These are phyloP conservation scores for Hymenoscyphus fructigenus DNA, from an alignment of 2,329 filamentous ascomycete genomes.

Conservation along the genomic window DNA sequence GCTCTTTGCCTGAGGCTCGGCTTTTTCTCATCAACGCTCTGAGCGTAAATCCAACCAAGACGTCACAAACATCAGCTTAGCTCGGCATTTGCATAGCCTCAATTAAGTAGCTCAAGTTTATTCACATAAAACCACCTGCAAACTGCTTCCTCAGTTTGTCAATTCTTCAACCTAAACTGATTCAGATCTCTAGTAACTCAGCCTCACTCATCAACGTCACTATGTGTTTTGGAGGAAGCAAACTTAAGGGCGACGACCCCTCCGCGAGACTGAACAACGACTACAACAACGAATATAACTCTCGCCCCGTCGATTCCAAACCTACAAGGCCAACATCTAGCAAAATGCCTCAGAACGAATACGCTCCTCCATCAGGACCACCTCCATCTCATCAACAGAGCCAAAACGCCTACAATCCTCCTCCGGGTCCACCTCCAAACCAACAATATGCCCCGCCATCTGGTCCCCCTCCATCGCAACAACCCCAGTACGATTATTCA, in stretches of 20 bases:
- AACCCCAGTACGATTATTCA: conserved; percentile 10
- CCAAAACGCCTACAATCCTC: conserved; percentile 18
- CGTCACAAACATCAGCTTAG: background rate
- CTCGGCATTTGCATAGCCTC: conserved; percentile 2
- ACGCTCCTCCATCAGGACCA: conserved; percentile 40
- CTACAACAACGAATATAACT: conserved; percentile 13
- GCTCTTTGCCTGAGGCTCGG: background rate
- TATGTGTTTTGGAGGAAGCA: conserved; percentile 34
- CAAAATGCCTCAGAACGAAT: conserved; percentile 31
- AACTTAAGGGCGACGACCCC: conserved; percentile 27
- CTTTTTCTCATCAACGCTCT: background rate
- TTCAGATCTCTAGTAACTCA: background rate
- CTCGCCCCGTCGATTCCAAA: conserved; percentile 27
- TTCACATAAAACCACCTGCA: background rate
- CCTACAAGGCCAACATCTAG: conserved; percentile 17
- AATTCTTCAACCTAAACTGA: background rate
- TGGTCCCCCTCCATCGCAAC: conserved; percentile 27
- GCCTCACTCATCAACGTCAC: conserved; percentile 3
- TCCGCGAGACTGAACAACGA: conserved; percentile 19
- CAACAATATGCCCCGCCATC: conserved; percentile 20
- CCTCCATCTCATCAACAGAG: conserved; percentile 30
- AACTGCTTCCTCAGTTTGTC: background rate
- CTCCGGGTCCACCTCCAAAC: conserved; percentile 36
- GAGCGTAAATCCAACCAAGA: background rate
- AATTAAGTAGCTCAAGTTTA: background rate